Conservation (phyloP, 352 stramenopile species). For the Thraustotheca clavata region DNA sequence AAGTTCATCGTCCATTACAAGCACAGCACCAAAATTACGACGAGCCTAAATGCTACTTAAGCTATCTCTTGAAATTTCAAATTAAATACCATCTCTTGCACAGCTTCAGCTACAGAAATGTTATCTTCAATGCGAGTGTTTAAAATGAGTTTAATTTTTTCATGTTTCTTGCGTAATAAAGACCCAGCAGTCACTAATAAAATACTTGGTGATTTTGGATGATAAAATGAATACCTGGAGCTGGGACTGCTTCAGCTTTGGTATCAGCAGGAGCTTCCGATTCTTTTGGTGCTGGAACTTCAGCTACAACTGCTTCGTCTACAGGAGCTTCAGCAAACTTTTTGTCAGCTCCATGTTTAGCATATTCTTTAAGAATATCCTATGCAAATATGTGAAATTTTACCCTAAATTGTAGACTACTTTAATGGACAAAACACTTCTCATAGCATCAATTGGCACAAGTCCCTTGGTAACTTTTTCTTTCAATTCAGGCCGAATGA, state of each 20-base stretch:
- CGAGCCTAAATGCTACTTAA: conserved; percentile 27
- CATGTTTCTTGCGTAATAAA: conserved; percentile 78
- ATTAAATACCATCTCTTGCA: conserved; percentile 46
- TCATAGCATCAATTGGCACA: conserved; percentile 75
- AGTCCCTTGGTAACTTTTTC: conserved; percentile 62
- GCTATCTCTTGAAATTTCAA: not conserved
- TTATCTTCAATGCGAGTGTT: conserved; percentile 77
- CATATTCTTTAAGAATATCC: conserved; percentile 22
- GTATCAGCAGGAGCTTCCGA: not conserved
- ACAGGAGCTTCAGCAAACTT: not conserved
- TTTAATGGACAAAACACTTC: conserved; percentile 78
- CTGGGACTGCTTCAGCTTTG: not conserved
- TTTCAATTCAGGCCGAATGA: conserved; percentile 68
- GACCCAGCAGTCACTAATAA: conserved; percentile 52
- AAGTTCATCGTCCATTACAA: conserved; percentile 79
- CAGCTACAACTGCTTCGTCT: not conserved
- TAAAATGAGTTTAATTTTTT: conserved; percentile 68
- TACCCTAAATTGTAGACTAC: conserved; percentile 12
- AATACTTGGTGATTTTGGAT: no score
- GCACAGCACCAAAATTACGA: conserved; percentile 71
- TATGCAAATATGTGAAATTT: not conserved
- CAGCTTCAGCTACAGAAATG: conserved; percentile 57
- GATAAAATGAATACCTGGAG: no score
- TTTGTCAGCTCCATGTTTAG: conserved; percentile 11
- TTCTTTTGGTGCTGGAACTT: not conserved